phyloP scores from a whole-genome alignment of 305 asterid genomes.

The Withania somnifera region DNA sequence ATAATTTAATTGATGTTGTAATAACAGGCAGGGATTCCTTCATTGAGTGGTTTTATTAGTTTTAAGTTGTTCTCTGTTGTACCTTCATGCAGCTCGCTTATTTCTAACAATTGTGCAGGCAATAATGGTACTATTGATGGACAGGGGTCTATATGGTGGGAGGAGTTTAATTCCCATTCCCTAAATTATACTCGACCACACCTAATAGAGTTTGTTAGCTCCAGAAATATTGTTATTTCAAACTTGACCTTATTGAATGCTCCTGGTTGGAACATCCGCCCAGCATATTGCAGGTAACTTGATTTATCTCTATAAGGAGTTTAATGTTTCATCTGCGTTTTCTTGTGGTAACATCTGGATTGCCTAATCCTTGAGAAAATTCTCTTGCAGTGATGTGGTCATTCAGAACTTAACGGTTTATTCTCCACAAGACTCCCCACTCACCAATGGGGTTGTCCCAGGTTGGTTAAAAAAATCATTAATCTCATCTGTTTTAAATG shows the following conservation, averaged over 20 bases:
- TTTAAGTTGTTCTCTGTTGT: not conserved
- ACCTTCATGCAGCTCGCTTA: not conserved
- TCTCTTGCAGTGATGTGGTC: conserved; percentile 64
- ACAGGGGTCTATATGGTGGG: conserved; percentile 97
- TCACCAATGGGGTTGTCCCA: conserved; percentile 84
- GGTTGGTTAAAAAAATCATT: conserved; percentile 34
- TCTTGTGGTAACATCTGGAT: not conserved
- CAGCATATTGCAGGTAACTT: conserved; percentile 81
- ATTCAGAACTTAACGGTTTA: conserved; percentile 79
- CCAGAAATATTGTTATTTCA: conserved; percentile 60
- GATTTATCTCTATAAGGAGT: not conserved
- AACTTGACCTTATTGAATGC: conserved; percentile 87
- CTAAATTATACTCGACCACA: conserved; percentile 88
- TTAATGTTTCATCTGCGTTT: not conserved
- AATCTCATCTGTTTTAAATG: not conserved
- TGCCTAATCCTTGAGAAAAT: not conserved
- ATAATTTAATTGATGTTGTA: conserved; percentile 76
- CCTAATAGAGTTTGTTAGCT: conserved; percentile 60
- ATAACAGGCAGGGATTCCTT: conserved; percentile 51
- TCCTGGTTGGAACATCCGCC: conserved; percentile 83
- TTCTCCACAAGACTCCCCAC: conserved; percentile 75
- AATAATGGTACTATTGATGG: conserved; percentile 94
- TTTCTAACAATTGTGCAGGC: conserved; percentile 35
- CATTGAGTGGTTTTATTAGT: not conserved
- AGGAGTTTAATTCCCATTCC: conserved; percentile 35